A percentile compares a stretch with the other conserved stretches of the same genome.
Evolutionary conservation across 257 asterid species (phyloP).

Genomic region (Solanum raphanifolium): DNA sequence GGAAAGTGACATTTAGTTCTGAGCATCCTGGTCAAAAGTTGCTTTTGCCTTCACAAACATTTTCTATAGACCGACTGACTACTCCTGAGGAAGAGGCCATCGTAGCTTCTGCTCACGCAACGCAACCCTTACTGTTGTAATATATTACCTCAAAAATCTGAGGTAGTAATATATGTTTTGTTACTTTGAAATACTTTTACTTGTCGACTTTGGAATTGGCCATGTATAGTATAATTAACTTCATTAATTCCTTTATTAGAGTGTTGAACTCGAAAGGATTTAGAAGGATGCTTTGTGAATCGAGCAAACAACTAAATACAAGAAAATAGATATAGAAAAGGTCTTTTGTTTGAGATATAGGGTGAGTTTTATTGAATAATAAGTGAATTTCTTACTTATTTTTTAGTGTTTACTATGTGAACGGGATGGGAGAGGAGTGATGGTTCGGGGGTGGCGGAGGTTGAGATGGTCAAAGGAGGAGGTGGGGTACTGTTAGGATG

Average conservation of each 20-base stretch:
- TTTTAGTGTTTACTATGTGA: not conserved
- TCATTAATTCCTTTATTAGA: not conserved
- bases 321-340: too few species aligned
- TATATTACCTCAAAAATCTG: not conserved
- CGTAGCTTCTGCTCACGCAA: not conserved
- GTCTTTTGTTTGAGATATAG: not conserved
- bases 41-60: not conserved
- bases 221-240: not conserved
- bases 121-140: not conserved
- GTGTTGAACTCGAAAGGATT: not conserved
- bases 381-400: too few species aligned
- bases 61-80: conserved; percentile 8
- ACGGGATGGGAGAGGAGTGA: not conserved
- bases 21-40: conserved; percentile 20
- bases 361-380: not conserved
- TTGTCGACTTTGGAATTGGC: not conserved
- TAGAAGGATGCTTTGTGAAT: not conserved
- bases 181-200: conserved; percentile 14
- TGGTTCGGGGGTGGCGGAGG: not conserved
- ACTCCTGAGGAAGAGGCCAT: not conserved
- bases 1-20: conserved; percentile 13
- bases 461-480: not conserved
- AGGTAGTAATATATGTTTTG: not conserved
- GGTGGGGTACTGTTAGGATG: not conserved
- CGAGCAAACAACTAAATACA: not conserved